phyloP scores from a whole-genome alignment of 1,284 basidiomycete species.

The Heliocybe sulcata region DNA sequence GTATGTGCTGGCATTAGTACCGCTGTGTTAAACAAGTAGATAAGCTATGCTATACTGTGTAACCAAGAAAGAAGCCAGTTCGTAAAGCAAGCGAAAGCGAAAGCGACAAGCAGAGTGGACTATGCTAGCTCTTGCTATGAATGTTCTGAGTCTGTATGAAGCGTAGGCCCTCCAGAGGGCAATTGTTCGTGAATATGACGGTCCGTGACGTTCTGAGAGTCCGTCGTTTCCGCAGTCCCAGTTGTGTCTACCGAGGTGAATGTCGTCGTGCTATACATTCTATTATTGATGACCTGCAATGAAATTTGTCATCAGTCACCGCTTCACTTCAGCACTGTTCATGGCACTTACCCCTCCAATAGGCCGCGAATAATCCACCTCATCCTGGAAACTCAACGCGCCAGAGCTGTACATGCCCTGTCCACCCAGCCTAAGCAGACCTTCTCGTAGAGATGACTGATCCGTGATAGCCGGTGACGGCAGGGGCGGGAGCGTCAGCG shows the following conservation, averaged over 20 bases:
- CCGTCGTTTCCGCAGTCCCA: background rate
- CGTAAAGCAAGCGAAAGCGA: background rate
- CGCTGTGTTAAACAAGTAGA: too few species aligned
- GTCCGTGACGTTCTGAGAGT: background rate
- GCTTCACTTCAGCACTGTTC: background rate
- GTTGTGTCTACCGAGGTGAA: conserved; percentile 23
- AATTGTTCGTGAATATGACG: background rate
- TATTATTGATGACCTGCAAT: conserved; percentile 28
- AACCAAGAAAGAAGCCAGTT: too few species aligned
- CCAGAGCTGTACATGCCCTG: conserved; percentile 24
- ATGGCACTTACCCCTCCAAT: conserved; percentile 23
- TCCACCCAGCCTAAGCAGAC: conserved; percentile 21
- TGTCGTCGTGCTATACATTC: conserved; percentile 30
- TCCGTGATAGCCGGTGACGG: conserved; percentile 31
- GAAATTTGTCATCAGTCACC: background rate
- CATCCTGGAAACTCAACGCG: conserved; percentile 30
- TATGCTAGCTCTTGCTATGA: background rate
- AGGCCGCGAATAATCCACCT: conserved; percentile 36
- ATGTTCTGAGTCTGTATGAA: background rate
- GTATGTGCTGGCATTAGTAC: too few species aligned
- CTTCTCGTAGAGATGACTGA: conserved; percentile 24
- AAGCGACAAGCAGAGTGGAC: background rate
- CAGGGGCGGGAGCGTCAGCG: conserved; percentile 9
- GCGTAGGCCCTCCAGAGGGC: background rate
- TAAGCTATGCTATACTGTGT: too few species aligned